Conservation (phyloP, 768 basidiomycete genomes). For the Kwoniella newhampshirensis region DNA sequence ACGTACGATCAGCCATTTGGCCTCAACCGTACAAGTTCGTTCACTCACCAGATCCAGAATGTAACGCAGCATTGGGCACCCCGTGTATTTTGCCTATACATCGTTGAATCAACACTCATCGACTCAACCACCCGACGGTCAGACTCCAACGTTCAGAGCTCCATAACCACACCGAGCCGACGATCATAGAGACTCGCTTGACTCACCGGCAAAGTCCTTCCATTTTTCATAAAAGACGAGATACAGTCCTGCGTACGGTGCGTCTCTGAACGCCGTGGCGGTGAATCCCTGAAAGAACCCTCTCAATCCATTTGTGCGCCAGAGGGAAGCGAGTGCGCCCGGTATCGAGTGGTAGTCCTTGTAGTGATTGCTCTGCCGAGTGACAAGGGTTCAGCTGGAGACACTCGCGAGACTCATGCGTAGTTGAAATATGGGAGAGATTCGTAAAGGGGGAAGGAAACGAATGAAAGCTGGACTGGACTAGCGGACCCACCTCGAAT, state of each 20-base stretch:
- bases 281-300: conserved; percentile 82
- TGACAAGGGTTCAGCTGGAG: no score
- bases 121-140: background rate
- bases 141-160: conserved; percentile 56
- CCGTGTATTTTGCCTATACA: conserved; percentile 16
- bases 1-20: background rate
- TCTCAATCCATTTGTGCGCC: conserved; percentile 61
- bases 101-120: background rate
- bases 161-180: conserved; percentile 49
- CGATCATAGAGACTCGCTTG: conserved; percentile 1
- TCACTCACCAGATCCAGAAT: conserved; percentile 47
- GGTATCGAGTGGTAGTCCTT: conserved; percentile 43
- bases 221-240: conserved; percentile 82
- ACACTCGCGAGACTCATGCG: no score
- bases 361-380: conserved; percentile 33
- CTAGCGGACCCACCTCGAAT: conserved; percentile 65
- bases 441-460: background rate
- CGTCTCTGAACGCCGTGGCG: conserved; percentile 87
- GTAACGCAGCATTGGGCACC: conserved; percentile 48
- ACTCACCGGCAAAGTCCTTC: conserved; percentile 70
- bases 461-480: no score
- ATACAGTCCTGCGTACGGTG: conserved; percentile 89
- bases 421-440: no score
- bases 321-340: conserved; percentile 45
- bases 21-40: conserved; percentile 27